Percentiles rank a stretch among this genome's conserved stretches.
phyloP scores from a whole-genome alignment of 2,329 filamentous ascomycete species.

The Fulvia fulva region DNA sequence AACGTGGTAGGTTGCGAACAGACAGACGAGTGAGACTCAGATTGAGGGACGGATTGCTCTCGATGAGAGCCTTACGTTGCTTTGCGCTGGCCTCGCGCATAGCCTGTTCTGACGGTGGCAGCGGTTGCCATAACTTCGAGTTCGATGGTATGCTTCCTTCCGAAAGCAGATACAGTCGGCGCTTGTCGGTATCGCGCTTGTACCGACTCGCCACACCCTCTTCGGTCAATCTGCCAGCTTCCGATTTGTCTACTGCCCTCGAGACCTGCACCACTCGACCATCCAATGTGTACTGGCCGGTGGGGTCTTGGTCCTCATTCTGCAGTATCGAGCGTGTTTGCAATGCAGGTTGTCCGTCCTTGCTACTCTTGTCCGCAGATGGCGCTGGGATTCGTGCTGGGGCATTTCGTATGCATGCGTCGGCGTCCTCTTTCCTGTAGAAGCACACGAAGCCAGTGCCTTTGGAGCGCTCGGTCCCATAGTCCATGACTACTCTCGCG shows the following conservation, averaged over 20 bases:
- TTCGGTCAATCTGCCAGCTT: conserved; percentile 72
- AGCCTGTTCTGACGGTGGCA: conserved; percentile 75
- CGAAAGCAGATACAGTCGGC: conserved; percentile 78
- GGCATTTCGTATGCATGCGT: conserved; percentile 69
- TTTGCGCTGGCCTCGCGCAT: conserved; percentile 83
- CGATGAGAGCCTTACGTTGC: conserved; percentile 85
- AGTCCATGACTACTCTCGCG: conserved; percentile 85
- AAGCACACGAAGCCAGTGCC: conserved; percentile 97
- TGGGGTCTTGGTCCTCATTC: conserved; percentile 75
- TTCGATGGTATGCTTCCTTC: conserved; percentile 80
- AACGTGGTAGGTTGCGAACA: conserved; percentile 82
- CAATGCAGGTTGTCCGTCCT: conserved; percentile 24
- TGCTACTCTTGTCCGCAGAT: conserved; percentile 23
- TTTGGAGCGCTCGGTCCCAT: conserved; percentile 75
- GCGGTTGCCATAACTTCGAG: conserved; percentile 70
- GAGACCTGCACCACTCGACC: conserved; percentile 81
- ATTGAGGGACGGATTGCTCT: conserved; percentile 85
- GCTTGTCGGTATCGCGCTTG: conserved; percentile 77
- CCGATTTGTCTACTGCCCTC: conserved; percentile 76
- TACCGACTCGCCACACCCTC: conserved; percentile 61
- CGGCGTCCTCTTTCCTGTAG: conserved; percentile 69
- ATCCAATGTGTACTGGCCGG: conserved; percentile 83
- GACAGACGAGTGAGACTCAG: conserved; percentile 86
- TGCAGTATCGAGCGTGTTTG: conserved; percentile 80
- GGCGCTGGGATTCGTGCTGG: conserved; percentile 52